Conservation (phyloP, 352 stramenopile genomes). For the Phytophthora melonis region DNA sequence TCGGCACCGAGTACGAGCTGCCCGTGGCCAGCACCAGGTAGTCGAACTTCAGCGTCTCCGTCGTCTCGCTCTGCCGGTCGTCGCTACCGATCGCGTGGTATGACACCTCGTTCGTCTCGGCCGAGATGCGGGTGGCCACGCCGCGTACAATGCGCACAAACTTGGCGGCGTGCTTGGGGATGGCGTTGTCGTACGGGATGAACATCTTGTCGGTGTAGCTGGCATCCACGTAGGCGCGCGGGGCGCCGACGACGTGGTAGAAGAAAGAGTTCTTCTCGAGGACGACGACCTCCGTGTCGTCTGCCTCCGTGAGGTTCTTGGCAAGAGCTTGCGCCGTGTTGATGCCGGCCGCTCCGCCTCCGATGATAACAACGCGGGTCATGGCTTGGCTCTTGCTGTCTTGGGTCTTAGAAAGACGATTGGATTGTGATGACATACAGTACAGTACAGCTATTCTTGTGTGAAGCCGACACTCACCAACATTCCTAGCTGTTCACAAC, state of each 20-base stretch:
- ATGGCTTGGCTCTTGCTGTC: slow-evolving; percentile 8
- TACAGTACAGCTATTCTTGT: too few species aligned
- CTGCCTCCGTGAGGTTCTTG: slow-evolving; percentile 39
- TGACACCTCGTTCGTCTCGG: slow-evolving; percentile 44
- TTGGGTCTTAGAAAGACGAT: too few species aligned
- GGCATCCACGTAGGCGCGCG: slow-evolving; percentile 64
- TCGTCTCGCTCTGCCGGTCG: slow-evolving; percentile 35
- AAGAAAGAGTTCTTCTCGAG: slow-evolving; percentile 65
- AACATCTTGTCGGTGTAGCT: slow-evolving; percentile 67
- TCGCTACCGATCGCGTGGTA: slow-evolving; percentile 44
- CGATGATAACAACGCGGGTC: slow-evolving; percentile 64
- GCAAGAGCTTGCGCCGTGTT: slow-evolving; percentile 53
- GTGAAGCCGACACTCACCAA: too few species aligned
- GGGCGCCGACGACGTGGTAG: slow-evolving; percentile 58
- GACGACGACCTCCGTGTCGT: slow-evolving; percentile 61
- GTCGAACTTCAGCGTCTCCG: slow-evolving; percentile 58
- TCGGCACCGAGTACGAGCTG: slow-evolving; percentile 62
- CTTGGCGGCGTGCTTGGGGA: slow-evolving; percentile 40
- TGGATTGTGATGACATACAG: too few species aligned
- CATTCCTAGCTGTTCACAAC: too few species aligned
- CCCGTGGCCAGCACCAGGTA: slow-evolving; percentile 74
- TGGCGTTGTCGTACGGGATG: slow-evolving; percentile 70
- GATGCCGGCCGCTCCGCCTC: slow-evolving; percentile 63
- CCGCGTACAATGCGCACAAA: slow-evolving; percentile 56
- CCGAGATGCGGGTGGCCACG: slow-evolving; percentile 43